Evolutionary conservation across 768 basidiomycete genomes (phyloP).

Genomic region (Butyriboletus loyo): DNA sequence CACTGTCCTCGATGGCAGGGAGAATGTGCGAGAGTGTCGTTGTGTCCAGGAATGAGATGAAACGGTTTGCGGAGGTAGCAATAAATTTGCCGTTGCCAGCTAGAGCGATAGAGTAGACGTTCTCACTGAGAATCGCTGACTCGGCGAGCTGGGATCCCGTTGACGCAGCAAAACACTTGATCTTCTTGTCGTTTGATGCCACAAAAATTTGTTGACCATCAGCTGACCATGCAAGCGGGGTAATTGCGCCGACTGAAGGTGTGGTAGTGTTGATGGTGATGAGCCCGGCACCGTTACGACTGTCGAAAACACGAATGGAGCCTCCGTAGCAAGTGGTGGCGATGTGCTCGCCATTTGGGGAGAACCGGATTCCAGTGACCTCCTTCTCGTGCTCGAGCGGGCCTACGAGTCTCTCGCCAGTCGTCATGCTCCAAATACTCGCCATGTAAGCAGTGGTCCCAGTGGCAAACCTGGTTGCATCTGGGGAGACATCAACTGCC

Average conservation of each 20-base stretch:
- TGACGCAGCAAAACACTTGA: not conserved
- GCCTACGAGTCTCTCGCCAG: not conserved
- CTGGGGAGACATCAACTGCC: not conserved
- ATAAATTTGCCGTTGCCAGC: not conserved
- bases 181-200: accelerated
- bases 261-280: not conserved
- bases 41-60: not conserved
- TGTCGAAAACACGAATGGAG: not conserved
- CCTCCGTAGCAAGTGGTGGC: not conserved
- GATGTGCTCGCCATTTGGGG: not conserved
- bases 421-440: not conserved
- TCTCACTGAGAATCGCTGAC: not conserved
- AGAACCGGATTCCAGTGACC: not conserved
- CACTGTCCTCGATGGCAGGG: not conserved
- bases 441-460: no score
- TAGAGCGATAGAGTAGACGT: not conserved
- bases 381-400: not conserved
- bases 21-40: not conserved
- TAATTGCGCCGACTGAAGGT: not conserved
- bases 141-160: not conserved
- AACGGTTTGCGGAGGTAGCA: accelerated
- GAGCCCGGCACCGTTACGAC: not conserved
- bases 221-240: not conserved
- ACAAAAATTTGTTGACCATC: not conserved
- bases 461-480: not conserved